phyloP scores from a whole-genome alignment of 345 rosid species.

The Clarkia xantiana region DNA sequence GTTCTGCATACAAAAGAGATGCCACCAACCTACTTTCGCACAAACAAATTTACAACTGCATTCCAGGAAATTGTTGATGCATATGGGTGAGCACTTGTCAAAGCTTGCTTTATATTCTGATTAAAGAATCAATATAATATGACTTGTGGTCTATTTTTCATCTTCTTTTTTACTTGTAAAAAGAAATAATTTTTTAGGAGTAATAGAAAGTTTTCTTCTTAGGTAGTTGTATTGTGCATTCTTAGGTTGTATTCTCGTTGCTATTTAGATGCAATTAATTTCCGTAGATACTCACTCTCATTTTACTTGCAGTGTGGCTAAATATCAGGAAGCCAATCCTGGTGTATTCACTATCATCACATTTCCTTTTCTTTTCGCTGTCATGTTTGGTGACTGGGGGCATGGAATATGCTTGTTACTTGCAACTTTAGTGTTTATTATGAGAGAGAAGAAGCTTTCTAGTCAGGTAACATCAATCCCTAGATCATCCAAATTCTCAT shows the following conservation, averaged over 20 bases:
- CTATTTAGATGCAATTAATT: neutral
- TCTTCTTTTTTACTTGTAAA: too few relatives aligned
- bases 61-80: constrained; percentile 97
- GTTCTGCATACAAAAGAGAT: constrained; percentile 70
- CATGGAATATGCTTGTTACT: too few relatives aligned
- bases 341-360: constrained; percentile 72
- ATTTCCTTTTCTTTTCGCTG: too few relatives aligned
- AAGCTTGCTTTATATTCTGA: neutral
- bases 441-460: constrained; percentile 81
- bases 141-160: too few relatives aligned
- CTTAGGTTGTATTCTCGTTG: neutral
- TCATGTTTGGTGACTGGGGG: too few relatives aligned
- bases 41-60: constrained; percentile 80
- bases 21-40: constrained; percentile 85
- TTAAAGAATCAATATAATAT: too few relatives aligned
- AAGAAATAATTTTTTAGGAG: too few relatives aligned
- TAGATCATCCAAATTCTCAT: too few relatives aligned
- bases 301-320: constrained; percentile 63
- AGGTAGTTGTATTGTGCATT: too few relatives aligned
- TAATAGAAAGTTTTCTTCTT: too few relatives aligned
- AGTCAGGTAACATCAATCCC: constrained; percentile 97
- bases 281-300: neutral
- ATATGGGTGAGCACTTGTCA: constrained; percentile 80
- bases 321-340: constrained; percentile 94
- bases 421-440: constrained; percentile 40